Percentiles rank a stretch among this genome's conserved stretches.
These are phyloP conservation scores for Lentinula boryana DNA, from an alignment of 768 basidiomycete genomes.

Conservation along the genomic window DNA sequence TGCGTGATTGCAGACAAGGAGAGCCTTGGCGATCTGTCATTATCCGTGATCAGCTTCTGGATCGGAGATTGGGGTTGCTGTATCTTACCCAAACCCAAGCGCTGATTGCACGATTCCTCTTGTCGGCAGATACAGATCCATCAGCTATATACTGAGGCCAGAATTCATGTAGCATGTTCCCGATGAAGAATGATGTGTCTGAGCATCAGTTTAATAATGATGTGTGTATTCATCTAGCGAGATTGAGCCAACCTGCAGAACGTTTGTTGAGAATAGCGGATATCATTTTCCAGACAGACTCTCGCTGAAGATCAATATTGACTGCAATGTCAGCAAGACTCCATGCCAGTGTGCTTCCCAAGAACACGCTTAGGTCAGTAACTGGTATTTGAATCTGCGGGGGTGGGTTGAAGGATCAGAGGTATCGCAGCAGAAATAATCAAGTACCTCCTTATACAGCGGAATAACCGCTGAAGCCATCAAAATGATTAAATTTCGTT, in stretches of 20 bases:
- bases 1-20: slow-evolving; percentile 71
- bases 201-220: slow-evolving; percentile 1
- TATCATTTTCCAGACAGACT: slow-evolving; percentile 50
- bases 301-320: slow-evolving; percentile 44
- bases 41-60: not conserved
- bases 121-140: slow-evolving; percentile 18
- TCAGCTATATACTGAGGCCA: slow-evolving; percentile 45
- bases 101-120: slow-evolving; percentile 45
- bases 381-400: slow-evolving; percentile 47
- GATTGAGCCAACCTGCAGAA: slow-evolving; percentile 45
- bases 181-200: slow-evolving; percentile 46
- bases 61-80: not conserved
- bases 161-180: slow-evolving; percentile 34
- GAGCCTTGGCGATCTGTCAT: slow-evolving; percentile 66
- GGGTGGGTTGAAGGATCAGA: slow-evolving; percentile 4
- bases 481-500: slow-evolving; percentile 62
- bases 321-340: slow-evolving; percentile 32
- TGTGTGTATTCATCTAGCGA: not conserved
- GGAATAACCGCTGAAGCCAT: slow-evolving; percentile 64
- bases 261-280: slow-evolving; percentile 78
- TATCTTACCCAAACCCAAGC: slow-evolving; percentile 66
- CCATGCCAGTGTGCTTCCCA: slow-evolving; percentile 57
- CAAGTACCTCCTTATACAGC: slow-evolving; percentile 57
- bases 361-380: slow-evolving; percentile 41
- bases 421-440: not conserved